Conservation (phyloP, 371 early-diverging fungal species). For the Apophysomyces elegans region DNA sequence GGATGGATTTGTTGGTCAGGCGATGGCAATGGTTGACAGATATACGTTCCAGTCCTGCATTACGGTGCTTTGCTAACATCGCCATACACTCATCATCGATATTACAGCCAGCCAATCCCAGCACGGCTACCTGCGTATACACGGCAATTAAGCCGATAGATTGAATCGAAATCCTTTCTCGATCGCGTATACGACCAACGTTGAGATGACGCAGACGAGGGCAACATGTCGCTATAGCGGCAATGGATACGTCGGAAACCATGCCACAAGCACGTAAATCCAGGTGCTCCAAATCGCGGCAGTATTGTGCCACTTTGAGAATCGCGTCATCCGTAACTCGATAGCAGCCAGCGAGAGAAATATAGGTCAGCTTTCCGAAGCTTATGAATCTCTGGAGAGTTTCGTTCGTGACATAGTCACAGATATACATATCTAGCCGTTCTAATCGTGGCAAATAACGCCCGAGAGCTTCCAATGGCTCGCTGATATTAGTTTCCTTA, state of each 20-base stretch:
- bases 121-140: conserved; percentile 51
- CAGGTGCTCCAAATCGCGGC: conserved; percentile 51
- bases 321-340: conserved; percentile 57
- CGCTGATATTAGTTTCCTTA: conserved; percentile 41
- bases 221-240: conserved; percentile 49
- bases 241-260: conserved; percentile 56
- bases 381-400: conserved; percentile 41
- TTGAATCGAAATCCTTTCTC: conserved; percentile 50
- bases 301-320: conserved; percentile 42
- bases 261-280: conserved; percentile 62
- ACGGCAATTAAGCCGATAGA: conserved; percentile 59
- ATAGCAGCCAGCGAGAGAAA: conserved; percentile 62
- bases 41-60: conserved; percentile 52
- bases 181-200: conserved; percentile 60
- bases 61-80: conserved; percentile 52
- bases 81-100: conserved; percentile 60
- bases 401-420: conserved; percentile 53
- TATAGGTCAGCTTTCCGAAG: conserved; percentile 43
- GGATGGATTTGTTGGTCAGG: conserved; percentile 55
- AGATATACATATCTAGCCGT: conserved; percentile 55
- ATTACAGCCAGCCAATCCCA: conserved; percentile 64
- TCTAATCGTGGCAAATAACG: conserved; percentile 22
- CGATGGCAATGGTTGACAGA: conserved; percentile 64
- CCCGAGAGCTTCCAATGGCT: conserved; percentile 32
- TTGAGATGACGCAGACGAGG: conserved; percentile 56